A percentile compares a stretch with the other conserved stretches of the same genome.
These are phyloP conservation scores for Pugionium cornutum DNA, from an alignment of 345 rosid species.

Conservation along the genomic window DNA sequence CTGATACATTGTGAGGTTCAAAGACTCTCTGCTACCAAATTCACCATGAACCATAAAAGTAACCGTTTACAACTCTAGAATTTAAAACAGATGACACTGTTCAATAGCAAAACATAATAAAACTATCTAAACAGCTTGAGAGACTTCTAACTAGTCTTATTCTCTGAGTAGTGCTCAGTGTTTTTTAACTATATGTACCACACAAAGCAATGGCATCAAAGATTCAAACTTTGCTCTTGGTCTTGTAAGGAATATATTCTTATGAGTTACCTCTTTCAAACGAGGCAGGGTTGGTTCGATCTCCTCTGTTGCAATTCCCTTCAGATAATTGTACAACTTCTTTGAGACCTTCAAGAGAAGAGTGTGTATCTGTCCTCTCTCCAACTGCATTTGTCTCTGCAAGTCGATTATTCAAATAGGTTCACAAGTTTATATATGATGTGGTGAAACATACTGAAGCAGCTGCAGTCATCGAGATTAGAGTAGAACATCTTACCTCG, in stretches of 20 bases:
- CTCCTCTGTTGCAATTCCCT: constrained; percentile 60
- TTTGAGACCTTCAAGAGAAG: constrained; percentile 62
- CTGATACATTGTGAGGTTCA: constrained; percentile 66
- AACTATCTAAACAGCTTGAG: not conserved
- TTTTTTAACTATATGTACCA: constrained; percentile 1
- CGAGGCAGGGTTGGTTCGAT: constrained; percentile 56
- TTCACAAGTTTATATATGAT: constrained; percentile 11
- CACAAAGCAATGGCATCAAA: constrained; percentile 1
- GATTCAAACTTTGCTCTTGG: constrained; percentile 8
- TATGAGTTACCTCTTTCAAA: constrained; percentile 60
- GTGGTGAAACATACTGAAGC: constrained; percentile 11
- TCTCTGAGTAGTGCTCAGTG: constrained; percentile 5
- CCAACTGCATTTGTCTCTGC: constrained; percentile 86
- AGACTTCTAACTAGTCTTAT: not conserved
- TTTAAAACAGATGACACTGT: constrained; percentile 10
- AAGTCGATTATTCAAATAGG: constrained; percentile 29
- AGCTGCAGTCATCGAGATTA: not conserved
- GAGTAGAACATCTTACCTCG: constrained; percentile 56
- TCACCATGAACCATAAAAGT: constrained; percentile 1
- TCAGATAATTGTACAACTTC: constrained; percentile 60
- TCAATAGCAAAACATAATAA: constrained; percentile 15
- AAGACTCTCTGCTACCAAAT: constrained; percentile 51
- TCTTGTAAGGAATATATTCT: constrained; percentile 2
- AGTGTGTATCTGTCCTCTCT: constrained; percentile 64
- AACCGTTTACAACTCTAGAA: constrained; percentile 22